Base-by-base conservation (phyloP, 2,329 filamentous ascomycete genomes). In the Aspergillus eucalypticola region DNA sequence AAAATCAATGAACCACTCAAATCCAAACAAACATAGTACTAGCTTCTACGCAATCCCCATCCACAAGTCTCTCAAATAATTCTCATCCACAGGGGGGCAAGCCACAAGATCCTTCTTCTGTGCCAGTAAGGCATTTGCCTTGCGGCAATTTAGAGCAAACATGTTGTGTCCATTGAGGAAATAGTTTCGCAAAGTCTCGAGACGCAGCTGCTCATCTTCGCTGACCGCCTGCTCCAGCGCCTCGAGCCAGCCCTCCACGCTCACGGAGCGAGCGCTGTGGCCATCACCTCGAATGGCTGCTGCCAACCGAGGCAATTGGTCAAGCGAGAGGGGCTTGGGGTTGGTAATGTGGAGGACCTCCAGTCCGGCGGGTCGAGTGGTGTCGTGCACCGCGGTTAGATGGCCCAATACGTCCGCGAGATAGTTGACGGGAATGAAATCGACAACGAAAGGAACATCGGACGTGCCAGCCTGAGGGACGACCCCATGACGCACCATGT, bases 371-470 rank as follows among this genome's bases (percentile, higher is more conserved):
- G 17, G 17, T 11, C n/a, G 41, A 11, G 8, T 19, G 2, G 41
- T 44, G 41, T 44, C 41, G 17, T 38, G 35, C 11, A 23, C 38
- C 13, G 42, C 35, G n/a, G 41, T 44, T 15, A 54, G 19, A 21
- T 25, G 35, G 7, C 38, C 52, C 23, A 42, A 17, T 4, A n/a
- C 27, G 8, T 52, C 27, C 27, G 50, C 17, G 13, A 57, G 44
- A 23, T 50, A 50, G 15, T 57, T 48, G 29, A 57, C 54, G 8
- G 54, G 54, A 23, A 57, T 41, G 29, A 57, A 50, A 21, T 57
- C 54, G 23, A 48, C 27, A 19, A 50, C 44, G 19, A 57, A 50
- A 29, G 44, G 27, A 3, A 11, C 21, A 21, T 19, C 17, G 46
- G 54, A 8, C 5, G 41, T 57, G 17, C 21, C 41, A 11, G 54